A percentile compares a stretch with the other conserved stretches of the same genome.
These are phyloP conservation scores for Passalora sequoiae DNA, from an alignment of 2,329 filamentous ascomycete genomes.

Conservation along the genomic window DNA sequence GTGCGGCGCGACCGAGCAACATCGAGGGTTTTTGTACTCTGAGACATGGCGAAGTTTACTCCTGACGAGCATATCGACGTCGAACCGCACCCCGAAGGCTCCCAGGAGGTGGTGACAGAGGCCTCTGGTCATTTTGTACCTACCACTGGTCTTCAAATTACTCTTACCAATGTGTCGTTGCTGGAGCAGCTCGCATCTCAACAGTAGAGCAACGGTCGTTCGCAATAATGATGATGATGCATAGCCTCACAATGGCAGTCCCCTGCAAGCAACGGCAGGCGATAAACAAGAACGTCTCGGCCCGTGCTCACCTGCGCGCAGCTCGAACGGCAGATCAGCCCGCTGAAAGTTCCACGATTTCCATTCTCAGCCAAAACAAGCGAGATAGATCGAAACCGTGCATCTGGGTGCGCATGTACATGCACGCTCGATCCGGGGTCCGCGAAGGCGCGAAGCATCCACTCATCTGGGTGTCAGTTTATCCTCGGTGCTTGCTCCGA, in stretches of 20 bases:
- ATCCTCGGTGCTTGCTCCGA: neutral
- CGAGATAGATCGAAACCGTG: neutral
- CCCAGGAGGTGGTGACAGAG: no score
- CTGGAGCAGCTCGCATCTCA: neutral
- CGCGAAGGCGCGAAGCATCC: neutral
- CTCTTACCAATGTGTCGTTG: neutral
- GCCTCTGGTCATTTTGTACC: no score
- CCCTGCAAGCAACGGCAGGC: neutral
- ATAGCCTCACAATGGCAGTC: neutral
- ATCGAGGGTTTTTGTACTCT: no score
- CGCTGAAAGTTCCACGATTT: no score
- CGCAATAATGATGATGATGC: no score
- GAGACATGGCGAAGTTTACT: constrained; percentile 4
- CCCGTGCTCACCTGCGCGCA: neutral
- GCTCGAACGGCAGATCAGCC: neutral
- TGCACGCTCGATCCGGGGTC: neutral
- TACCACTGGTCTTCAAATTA: no score
- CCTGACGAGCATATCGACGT: neutral
- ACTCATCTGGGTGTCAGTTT: neutral
- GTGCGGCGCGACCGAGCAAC: no score
- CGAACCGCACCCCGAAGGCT: neutral
- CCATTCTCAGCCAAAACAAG: neutral
- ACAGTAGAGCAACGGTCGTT: neutral
- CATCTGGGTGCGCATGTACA: neutral
- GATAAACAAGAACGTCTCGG: no score